Evolutionary conservation across 176 grass and related monocot genomes (phyloP).

Genomic region (Chloris gayana): DNA sequence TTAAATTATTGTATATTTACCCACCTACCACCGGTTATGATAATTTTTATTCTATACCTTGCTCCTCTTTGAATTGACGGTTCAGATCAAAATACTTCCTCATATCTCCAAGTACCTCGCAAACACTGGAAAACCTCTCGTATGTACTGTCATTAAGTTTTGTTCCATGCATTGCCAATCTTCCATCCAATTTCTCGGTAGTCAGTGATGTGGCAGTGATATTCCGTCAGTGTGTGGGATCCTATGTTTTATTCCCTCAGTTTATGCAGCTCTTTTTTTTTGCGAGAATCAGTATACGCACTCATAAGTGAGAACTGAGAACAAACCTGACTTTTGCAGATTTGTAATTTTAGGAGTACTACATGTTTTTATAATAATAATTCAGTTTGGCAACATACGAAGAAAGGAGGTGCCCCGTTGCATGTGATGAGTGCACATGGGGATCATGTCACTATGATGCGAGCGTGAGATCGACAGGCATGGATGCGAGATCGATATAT

Average conservation of each 20-base stretch:
- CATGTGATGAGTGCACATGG: slow-evolving; percentile 36
- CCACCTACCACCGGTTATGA: too few species aligned
- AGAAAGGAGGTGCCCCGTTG: not conserved
- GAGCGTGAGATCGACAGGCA: slow-evolving; percentile 1
- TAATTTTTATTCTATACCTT: too few species aligned
- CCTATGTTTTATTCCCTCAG: not conserved
- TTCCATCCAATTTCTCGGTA: not conserved
- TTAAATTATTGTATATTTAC: too few species aligned
- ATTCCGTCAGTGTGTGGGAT: not conserved
- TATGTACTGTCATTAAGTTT: too few species aligned
- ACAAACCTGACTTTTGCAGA: not conserved
- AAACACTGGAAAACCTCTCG: too few species aligned
- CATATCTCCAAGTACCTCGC: too few species aligned
- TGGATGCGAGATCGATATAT: not conserved
- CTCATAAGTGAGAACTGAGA: not conserved
- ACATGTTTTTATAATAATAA: not conserved
- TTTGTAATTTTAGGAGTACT: not conserved
- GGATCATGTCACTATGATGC: slow-evolving; percentile 37
- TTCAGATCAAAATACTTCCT: too few species aligned
- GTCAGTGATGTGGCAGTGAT: too few species aligned
- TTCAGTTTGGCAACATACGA: not conserved
- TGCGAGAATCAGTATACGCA: not conserved
- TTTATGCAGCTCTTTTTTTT: too few species aligned
- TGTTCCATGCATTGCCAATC: too few species aligned
- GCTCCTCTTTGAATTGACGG: too few species aligned